Base-by-base conservation (phyloP, 495 filamentous ascomycete genomes). In the Penicillium salamii region DNA sequence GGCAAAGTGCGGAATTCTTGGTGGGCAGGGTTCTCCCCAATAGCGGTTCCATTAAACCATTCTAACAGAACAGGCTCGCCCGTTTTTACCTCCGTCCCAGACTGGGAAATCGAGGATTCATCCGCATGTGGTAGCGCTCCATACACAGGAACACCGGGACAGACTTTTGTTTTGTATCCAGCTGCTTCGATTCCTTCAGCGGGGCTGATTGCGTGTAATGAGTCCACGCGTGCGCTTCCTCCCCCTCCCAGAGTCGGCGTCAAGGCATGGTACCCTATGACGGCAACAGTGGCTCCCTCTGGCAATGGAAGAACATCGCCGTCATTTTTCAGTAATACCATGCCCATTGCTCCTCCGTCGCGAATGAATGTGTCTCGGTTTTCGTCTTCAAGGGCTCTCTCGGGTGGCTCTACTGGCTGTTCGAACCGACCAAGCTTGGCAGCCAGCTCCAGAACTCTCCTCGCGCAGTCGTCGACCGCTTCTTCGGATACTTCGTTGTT, bases 261-360 rank as follows among this genome's bases (percentile, higher is more conserved):
- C 21, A 18, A 7, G n/a, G 47, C 47, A 8, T 35, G 36, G 15
- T 35, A 32, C 13, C 47, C 47, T 12, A 50, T 31, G 17, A 50
- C n/a, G 9, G 26, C 47, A 18, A 50, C 29, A 14, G 20, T 50
- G 7, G 28, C 23, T 24, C 20, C 14, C 14, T 28, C 19, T 13
- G 18, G 28, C 17, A 50, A 7, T 34, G 47, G 47, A 8, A 50
- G 28, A 15, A 19, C 7, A 7, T 42, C 42, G 13, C 19, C 24
- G 8, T 50, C 20, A 14, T 42, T 50, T 41, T 50, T 50, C 3
- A 50, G 38, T 24, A 50, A 28, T n/a, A 50, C 38, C 6, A 50
- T 50, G 8, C 47, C 47, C 17, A 40, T 37, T 18, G 35, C 20
- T 21, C 35, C 46, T 14, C 28, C 15, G n/a, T 14, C 11, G 13